Evolutionary conservation across 306 rosid species (phyloP), one percentile per base, ranked within the genome.

Genomic region (Delonix regia): DNA sequence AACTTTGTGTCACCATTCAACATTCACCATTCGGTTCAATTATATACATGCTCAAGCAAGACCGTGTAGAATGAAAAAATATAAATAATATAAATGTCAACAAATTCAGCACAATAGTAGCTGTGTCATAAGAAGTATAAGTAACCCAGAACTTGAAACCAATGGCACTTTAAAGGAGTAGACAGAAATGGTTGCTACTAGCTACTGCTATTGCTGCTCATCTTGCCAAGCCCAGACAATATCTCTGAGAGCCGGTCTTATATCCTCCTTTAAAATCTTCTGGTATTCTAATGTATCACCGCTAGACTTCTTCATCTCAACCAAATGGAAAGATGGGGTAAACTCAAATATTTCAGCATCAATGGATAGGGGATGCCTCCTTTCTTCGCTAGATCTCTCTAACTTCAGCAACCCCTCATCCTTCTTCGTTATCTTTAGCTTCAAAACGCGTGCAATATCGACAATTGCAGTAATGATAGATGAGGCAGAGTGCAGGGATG

Each of bases 181-280:
- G 12, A 72, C 45, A 57, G 38, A 15, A n/a, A 60, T 15, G 36
- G 48, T 12, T 45, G 60, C 53, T 30, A 24, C 55, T n/a, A 63
- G 53, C 53, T 30, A 42, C 27, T 33, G 71, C 55, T 53, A 22
- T 60, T 71, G 62, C 65, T 76, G 61, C 80, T 83, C 87, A 38
- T 80, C 83, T 73, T 83, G 78, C 85, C 81, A 86, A 83, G 73
- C 81, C 70, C 76, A 81, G 10, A 73, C 83, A 76, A 86, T 77
- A 9, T 80, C 85, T 69, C 63, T 76, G 27, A 86, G 87, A 69
- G 76, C 81, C 21, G 87, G 89, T 73, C 68, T 76, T 69, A 86
- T 83, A 39, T 80, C 68, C 15, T 82, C 89, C 66, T 68, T 64
- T 69, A 83, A 28, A 74, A 80, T 77, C 87, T 83, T 83, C 64